Percentiles rank a stretch among this genome's conserved stretches.
phyloP scores from a whole-genome alignment of 805 yeast genomes.

The Brettanomyces nanus region DNA sequence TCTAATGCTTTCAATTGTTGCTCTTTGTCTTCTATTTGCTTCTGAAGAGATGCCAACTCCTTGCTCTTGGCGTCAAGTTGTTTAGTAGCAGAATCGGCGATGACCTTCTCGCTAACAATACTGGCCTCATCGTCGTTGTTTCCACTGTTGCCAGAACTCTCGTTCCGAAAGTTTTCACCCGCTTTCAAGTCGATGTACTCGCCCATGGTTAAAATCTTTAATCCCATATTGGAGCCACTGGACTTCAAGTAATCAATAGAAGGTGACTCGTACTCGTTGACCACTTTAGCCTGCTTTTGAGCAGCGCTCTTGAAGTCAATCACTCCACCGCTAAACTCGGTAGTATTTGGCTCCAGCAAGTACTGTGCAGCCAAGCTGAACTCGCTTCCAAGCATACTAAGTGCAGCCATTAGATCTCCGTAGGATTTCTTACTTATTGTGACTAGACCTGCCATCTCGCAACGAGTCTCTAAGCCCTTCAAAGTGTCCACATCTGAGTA shows the following conservation, averaged over 20 bases:
- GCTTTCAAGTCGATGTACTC: constrained; percentile 1
- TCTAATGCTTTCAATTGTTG: neutral
- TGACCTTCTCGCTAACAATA: constrained; percentile 1
- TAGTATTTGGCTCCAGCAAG: neutral
- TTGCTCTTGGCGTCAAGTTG: neutral
- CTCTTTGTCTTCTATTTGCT: neutral
- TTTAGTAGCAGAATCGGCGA: neutral
- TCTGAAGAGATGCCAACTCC: neutral
- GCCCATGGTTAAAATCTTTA: constrained; percentile 6
- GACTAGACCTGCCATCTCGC: neutral
- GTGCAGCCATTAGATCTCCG: neutral
- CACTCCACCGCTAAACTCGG: neutral
- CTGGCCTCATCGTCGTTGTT: neutral
- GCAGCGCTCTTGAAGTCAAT: neutral
- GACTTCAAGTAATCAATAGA: constrained; percentile 19
- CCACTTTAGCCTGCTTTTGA: neutral
- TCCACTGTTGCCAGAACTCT: neutral
- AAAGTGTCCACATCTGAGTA: no score
- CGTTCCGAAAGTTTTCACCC: neutral
- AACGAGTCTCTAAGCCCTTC: neutral
- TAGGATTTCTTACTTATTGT: neutral
- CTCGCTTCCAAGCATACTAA: neutral
- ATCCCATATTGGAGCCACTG: neutral
- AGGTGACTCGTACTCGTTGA: constrained; percentile 15
- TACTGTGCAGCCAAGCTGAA: neutral